Evolutionary conservation across 768 basidiomycete genomes (phyloP).

Genomic region (Lyophyllum shimeji): DNA sequence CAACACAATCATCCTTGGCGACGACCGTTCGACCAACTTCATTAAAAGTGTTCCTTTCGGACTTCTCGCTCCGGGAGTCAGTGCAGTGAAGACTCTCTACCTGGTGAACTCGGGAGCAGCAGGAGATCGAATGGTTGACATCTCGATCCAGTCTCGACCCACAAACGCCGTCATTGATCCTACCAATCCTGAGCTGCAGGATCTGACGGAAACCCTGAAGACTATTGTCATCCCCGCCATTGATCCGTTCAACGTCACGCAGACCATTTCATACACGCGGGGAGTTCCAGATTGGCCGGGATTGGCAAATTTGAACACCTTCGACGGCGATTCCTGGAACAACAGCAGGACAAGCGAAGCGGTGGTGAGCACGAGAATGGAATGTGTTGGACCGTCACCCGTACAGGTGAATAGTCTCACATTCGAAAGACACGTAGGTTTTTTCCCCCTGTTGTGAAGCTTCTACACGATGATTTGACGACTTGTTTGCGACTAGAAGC

Average conservation of each 20-base stretch:
- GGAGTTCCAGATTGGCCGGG: constrained; percentile 40
- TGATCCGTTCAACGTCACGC: constrained; percentile 56
- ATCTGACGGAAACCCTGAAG: constrained; percentile 60
- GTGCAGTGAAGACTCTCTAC: constrained; percentile 58
- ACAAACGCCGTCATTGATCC: constrained; percentile 27
- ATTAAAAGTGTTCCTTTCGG: constrained; percentile 77
- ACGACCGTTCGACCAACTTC: constrained; percentile 64
- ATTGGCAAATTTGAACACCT: constrained; percentile 52
- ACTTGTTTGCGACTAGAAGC: constrained; percentile 31
- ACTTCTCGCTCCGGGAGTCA: constrained; percentile 54
- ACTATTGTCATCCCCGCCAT: constrained; percentile 68
- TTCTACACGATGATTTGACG: not conserved
- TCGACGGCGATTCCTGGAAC: constrained; percentile 55
- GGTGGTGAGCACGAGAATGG: constrained; percentile 48
- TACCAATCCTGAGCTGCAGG: constrained; percentile 24
- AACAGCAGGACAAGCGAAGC: constrained; percentile 54
- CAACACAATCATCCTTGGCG: constrained; percentile 60
- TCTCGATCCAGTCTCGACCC: constrained; percentile 70
- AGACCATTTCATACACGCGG: constrained; percentile 55
- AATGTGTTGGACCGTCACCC: constrained; percentile 55
- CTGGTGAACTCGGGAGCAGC: constrained; percentile 60
- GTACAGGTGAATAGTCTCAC: constrained; percentile 51
- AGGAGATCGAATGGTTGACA: constrained; percentile 75
- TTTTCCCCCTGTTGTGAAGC: not conserved
- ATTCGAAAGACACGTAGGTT: constrained; percentile 48